Evolutionary conservation across 2,329 filamentous ascomycete genomes (phyloP).

Genomic region (Beauveria scarabaeidicola): DNA sequence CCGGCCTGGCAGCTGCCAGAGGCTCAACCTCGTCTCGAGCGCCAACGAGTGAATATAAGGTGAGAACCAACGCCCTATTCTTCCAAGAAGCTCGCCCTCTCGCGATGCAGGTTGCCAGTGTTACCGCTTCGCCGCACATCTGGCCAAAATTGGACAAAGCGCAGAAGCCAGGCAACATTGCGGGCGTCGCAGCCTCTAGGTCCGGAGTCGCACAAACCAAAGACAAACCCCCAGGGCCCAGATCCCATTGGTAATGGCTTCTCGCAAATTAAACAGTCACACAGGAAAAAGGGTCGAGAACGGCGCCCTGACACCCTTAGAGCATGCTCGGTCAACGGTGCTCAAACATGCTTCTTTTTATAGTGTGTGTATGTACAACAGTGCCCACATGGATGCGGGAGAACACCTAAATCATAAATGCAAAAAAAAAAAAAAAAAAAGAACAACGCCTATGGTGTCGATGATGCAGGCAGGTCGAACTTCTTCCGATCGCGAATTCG

Average conservation of each 20-base stretch:
- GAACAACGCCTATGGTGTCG: not conserved
- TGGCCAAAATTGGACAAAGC: not conserved
- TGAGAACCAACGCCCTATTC: not conserved
- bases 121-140: not conserved
- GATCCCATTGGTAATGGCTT: not conserved
- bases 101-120: not conserved
- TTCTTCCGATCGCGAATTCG: not conserved
- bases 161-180: not conserved
- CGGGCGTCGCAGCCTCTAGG: not conserved
- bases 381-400: not conserved
- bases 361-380: not conserved
- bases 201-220: not conserved
- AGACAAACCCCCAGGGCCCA: not conserved
- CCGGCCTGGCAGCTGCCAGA: not conserved
- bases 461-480: not conserved
- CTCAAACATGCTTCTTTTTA: not conserved
- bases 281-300: not conserved
- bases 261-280: not conserved
- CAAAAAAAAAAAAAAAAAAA: not conserved
- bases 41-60: not conserved
- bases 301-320: not conserved
- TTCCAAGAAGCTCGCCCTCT: not conserved
- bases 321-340: not conserved
- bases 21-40: too few relatives aligned
- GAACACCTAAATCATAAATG: not conserved